A percentile compares a stretch with the other conserved stretches of the same genome.
phyloP scores from a whole-genome alignment of 805 yeast species.

The Yarrowia yakushimensis region DNA sequence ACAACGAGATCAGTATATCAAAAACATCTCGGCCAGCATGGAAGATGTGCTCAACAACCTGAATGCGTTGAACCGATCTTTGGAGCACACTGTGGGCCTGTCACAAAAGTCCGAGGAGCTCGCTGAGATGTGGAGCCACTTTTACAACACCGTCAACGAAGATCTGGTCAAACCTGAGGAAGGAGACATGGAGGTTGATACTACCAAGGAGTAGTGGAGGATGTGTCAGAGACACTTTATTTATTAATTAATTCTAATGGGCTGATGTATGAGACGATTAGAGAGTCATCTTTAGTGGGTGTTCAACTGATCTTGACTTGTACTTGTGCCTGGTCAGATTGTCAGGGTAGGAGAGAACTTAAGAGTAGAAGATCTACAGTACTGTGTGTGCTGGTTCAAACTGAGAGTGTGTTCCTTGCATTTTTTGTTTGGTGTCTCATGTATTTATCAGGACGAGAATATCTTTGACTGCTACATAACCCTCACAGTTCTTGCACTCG shows the following conservation, averaged over 20 bases:
- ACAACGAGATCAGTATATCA: slow-evolving; percentile 56
- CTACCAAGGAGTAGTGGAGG: neutral
- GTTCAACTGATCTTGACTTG: too few relatives aligned
- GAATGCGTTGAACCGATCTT: slow-evolving; percentile 61
- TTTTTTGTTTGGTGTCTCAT: too few relatives aligned
- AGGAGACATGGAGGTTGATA: neutral
- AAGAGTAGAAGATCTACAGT: too few relatives aligned
- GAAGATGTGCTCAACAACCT: slow-evolving; percentile 63
- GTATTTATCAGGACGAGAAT: too few relatives aligned
- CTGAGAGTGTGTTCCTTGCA: too few relatives aligned
- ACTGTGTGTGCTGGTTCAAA: too few relatives aligned
- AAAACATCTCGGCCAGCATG: slow-evolving; percentile 53
- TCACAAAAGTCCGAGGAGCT: slow-evolving; percentile 75
- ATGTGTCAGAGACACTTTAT: neutral
- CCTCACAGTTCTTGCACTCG: too few relatives aligned
- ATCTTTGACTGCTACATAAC: too few relatives aligned
- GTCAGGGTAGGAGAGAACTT: too few relatives aligned
- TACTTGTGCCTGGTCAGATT: too few relatives aligned
- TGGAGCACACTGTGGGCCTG: slow-evolving; percentile 64
- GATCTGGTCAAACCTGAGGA: neutral
- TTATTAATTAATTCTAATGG: neutral
- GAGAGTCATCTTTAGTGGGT: too few relatives aligned
- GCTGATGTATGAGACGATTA: neutral
- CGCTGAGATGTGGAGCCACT: slow-evolving; percentile 64
- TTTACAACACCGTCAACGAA: slow-evolving; percentile 44